phyloP scores from a whole-genome alignment of 768 basidiomycete genomes.

The Serendipita sp. region DNA sequence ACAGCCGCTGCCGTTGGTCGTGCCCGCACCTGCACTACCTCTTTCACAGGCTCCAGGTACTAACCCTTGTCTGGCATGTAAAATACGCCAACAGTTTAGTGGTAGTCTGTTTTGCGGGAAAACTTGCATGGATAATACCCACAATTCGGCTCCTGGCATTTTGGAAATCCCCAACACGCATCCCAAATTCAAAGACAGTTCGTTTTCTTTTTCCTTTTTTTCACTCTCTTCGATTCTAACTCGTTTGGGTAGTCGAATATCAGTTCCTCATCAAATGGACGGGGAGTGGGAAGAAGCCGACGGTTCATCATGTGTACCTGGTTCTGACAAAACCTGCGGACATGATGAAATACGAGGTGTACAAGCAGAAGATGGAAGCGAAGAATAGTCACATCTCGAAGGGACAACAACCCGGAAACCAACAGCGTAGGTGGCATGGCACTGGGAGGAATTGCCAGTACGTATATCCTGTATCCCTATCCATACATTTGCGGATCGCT shows the following conservation, averaged over 20 bases:
- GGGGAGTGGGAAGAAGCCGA: conserved; percentile 33
- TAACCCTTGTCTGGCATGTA: background rate
- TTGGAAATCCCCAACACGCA: conserved; percentile 45
- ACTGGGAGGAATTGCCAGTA: conserved; percentile 43
- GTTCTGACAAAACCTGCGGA: conserved; percentile 35
- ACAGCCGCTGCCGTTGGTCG: too few species aligned
- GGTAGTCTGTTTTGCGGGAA: conserved; percentile 49
- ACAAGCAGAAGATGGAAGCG: conserved; percentile 41
- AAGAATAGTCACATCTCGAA: conserved; percentile 40
- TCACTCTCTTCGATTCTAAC: background rate
- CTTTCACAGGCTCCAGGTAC: background rate
- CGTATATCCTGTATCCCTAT: background rate
- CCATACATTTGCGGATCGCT: background rate
- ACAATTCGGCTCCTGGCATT: conserved; percentile 37
- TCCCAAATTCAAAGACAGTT: conserved; percentile 52
- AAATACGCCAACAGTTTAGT: conserved; percentile 20
- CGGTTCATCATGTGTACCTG: conserved; percentile 48
- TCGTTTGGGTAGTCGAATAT: conserved; percentile 31
- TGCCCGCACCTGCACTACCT: too few species aligned
- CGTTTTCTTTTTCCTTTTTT: conserved; percentile 7
- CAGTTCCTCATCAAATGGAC: conserved; percentile 60
- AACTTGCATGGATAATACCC: conserved; percentile 37
- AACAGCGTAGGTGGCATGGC: conserved; percentile 63
- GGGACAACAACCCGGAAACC: conserved; percentile 47
- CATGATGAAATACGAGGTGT: conserved; percentile 41